Percentiles rank a stretch among this genome's conserved stretches.
phyloP scores from a whole-genome alignment of 495 filamentous ascomycete species.

The Penicillium bialowiezense region DNA sequence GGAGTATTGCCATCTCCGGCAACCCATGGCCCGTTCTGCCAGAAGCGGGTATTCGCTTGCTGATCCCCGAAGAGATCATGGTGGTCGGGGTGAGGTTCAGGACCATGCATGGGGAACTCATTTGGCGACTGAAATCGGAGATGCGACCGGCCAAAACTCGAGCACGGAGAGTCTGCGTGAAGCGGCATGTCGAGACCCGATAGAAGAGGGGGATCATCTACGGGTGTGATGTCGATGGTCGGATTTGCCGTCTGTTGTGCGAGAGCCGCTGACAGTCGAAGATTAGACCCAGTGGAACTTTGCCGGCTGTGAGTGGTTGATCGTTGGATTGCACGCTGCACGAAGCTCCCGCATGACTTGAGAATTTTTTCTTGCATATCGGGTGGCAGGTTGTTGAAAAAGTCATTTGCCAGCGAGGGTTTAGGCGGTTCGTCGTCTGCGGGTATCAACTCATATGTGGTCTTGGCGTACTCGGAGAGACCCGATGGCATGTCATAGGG shows the following conservation, averaged over 20 bases:
- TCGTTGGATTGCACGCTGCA: conserved; percentile 43
- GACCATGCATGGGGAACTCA: conserved; percentile 42
- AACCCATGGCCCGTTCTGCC: conserved; percentile 47
- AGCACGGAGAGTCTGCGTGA: conserved; percentile 46
- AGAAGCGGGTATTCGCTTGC: conserved; percentile 49
- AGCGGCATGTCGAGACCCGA: conserved; percentile 41
- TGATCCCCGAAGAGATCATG: conserved; percentile 50
- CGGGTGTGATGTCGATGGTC: conserved; percentile 48
- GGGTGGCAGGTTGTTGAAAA: conserved; percentile 39
- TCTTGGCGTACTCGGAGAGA: conserved; percentile 44
- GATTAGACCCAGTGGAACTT: conserved; percentile 39
- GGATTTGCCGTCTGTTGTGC: conserved; percentile 47
- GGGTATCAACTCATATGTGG: conserved; percentile 37
- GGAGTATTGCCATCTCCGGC: conserved; percentile 49
- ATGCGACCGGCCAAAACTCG: conserved; percentile 49
- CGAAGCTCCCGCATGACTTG: conserved; percentile 47
- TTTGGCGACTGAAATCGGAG: conserved; percentile 46
- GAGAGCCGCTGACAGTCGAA: conserved; percentile 41
- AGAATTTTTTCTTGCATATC: conserved; percentile 44
- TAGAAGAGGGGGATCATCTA: conserved; percentile 38
- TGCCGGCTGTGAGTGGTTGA: conserved; percentile 45
- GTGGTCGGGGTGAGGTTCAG: conserved; percentile 42
- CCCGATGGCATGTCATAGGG: conserved; percentile 49
- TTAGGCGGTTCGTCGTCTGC: conserved; percentile 39
- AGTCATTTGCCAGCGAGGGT: conserved; percentile 45